Percentiles rank a stretch among this genome's conserved stretches.
phyloP scores from a whole-genome alignment of 352 stramenopile species.

The Pythium graminicola region DNA sequence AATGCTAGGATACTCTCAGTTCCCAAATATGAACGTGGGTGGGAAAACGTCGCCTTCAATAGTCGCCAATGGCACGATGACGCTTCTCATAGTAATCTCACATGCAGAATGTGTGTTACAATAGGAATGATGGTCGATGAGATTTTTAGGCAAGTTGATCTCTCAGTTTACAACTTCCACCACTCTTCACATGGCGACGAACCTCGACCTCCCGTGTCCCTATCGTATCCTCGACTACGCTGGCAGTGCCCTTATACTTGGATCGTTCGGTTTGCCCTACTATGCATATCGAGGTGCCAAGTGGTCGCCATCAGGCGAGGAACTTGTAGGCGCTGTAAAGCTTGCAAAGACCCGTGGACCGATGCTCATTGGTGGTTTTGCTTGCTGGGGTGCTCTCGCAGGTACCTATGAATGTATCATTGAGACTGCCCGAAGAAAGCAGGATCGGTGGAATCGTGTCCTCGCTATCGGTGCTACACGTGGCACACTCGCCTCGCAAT shows the following conservation, averaged over 20 bases:
- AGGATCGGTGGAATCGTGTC: neutral
- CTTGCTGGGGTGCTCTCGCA: neutral
- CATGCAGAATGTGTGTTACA: too few relatives aligned
- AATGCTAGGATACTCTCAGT: too few relatives aligned
- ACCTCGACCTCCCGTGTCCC: neutral
- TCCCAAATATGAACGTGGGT: too few relatives aligned
- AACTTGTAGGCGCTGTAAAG: neutral
- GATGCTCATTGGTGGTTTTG: neutral
- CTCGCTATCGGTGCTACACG: neutral
- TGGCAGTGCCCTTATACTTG: neutral
- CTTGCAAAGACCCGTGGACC: neutral
- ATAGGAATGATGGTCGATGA: too few relatives aligned
- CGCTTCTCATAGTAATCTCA: too few relatives aligned
- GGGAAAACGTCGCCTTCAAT: too few relatives aligned
- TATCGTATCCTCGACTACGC: conserved; percentile 1
- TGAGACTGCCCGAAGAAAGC: neutral
- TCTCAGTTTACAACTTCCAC: too few relatives aligned
- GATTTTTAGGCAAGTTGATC: too few relatives aligned
- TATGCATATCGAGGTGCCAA: neutral
- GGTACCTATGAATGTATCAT: neutral
- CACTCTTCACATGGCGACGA: too few relatives aligned
- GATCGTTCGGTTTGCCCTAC: neutral
- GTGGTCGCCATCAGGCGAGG: neutral
- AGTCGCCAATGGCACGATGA: too few relatives aligned
- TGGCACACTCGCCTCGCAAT: neutral